Conservation (phyloP, 1,284 basidiomycete genomes). For the Cryptococcus wingfieldii region DNA sequence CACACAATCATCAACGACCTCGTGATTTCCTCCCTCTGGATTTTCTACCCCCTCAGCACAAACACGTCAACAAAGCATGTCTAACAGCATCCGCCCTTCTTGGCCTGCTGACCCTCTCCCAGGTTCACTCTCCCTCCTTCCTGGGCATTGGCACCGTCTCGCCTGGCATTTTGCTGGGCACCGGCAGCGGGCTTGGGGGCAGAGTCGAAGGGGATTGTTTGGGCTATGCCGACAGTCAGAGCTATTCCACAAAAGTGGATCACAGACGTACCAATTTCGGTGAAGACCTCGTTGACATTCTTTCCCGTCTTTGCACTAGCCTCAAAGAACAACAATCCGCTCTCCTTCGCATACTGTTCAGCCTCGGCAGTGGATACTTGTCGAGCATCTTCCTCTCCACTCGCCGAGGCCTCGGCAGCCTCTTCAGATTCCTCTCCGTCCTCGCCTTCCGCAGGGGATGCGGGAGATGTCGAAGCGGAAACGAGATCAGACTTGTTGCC, state of each 20-base stretch:
- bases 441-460: slow-evolving; percentile 72
- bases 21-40: too few species aligned
- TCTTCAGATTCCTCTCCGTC: slow-evolving; percentile 49
- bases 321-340: slow-evolving; percentile 92
- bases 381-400: slow-evolving; percentile 63
- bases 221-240: slow-evolving; percentile 57
- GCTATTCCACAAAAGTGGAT: slow-evolving; percentile 1
- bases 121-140: slow-evolving; percentile 67
- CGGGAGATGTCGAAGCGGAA: slow-evolving; percentile 44
- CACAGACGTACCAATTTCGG: slow-evolving; percentile 77
- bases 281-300: slow-evolving; percentile 94
- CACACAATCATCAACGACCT: background rate
- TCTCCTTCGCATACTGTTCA: slow-evolving; percentile 90
- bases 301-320: slow-evolving; percentile 97
- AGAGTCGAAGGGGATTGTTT: slow-evolving; percentile 95
- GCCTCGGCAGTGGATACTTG: slow-evolving; percentile 92
- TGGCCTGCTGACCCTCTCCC: slow-evolving; percentile 56
- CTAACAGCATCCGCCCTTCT: slow-evolving; percentile 47
- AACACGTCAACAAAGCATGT: background rate
- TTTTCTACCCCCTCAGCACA: too few species aligned
- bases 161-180: slow-evolving; percentile 17
- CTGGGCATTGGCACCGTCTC: slow-evolving; percentile 54
- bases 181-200: slow-evolving; percentile 64
- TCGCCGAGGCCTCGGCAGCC: slow-evolving; percentile 29
- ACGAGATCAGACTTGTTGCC: slow-evolving; percentile 96